Base-by-base conservation (phyloP, 306 rosid species). In the Pterocarpus santalinus region DNA sequence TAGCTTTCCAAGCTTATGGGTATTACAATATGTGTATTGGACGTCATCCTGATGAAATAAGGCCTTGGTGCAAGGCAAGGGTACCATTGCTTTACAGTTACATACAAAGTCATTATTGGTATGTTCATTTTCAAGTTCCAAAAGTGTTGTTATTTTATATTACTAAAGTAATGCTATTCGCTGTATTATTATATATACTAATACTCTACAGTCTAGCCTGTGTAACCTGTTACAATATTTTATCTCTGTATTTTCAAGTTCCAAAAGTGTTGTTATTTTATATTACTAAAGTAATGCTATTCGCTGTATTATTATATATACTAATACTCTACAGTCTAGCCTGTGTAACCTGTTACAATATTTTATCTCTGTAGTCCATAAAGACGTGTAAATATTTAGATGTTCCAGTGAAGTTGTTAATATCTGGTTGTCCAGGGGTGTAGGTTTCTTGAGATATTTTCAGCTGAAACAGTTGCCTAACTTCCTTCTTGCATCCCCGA, bases 41-140 rank as follows among this genome's bases (percentile, higher is more conserved):
- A 49, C 92, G 70, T 53, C 76, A 34, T 80, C 90, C 83, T 58
- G 84, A 88, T 79, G 88, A 88, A 76, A 55, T 43, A 85, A 90
- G 97, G 80, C 96, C 98, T 43, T 95, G 99, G 98, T 95, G 98
- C 89, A 95, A 91, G 85, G 96, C 93, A 82, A 87, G 91, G 75
- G 84, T 95, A 30, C 98, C 99, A 1, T 60, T 93, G 76, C 88
- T 91, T 58, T 93, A 95, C 89, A 91, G 90, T 69, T 93, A 81
- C 82, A 90, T 95, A 85, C 99, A 95, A 87, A 90, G 91, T 83
- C 94, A 83, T 87, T 95, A 95, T 72, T 95, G 99, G 98, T 95
- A 93, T 74, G 88, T 64, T 66, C 71, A 14, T 78, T 63, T 79
- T 84, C 47, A 49, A 70, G 73, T 62, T 73, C 30, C 30, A 9